Evolutionary conservation across 1,139 yeast species (phyloP).

Genomic region (Blastobotrys raffinosifermentans): DNA sequence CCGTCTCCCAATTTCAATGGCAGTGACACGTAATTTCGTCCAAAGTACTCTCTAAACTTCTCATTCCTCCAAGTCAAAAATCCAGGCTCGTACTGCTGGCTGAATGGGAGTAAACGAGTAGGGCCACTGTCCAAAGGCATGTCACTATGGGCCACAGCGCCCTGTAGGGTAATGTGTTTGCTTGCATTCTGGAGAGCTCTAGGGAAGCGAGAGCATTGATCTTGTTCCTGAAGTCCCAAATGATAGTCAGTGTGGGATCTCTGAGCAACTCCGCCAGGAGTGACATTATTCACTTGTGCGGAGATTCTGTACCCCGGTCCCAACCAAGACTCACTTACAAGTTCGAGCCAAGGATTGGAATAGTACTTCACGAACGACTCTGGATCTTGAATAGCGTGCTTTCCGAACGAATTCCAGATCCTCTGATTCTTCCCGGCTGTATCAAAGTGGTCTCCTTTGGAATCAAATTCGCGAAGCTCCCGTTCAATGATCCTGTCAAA

Average conservation of each 20-base stretch:
- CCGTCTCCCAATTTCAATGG: constrained; percentile 1
- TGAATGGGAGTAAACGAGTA: constrained; percentile 1
- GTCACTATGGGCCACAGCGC: constrained; percentile 1
- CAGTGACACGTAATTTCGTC: neutral
- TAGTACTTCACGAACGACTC: neutral
- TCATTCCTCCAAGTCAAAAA: neutral
- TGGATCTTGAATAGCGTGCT: neutral
- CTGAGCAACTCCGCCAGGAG: constrained; percentile 1
- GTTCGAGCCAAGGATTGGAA: constrained; percentile 1
- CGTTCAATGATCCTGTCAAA: neutral
- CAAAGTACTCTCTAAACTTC: neutral
- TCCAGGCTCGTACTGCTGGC: neutral
- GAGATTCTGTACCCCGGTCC: constrained; percentile 1
- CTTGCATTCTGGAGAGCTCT: constrained; percentile 1
- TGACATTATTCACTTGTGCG: constrained; percentile 2
- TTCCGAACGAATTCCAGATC: constrained; percentile 1
- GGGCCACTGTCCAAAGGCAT: neutral
- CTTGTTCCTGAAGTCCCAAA: neutral
- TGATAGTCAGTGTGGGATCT: constrained; percentile 1
- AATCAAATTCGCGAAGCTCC: neutral
- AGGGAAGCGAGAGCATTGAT: neutral
- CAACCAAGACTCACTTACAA: neutral
- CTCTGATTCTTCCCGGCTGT: neutral
- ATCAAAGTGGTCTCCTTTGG: neutral
- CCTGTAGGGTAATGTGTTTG: neutral